These are phyloP conservation scores for Lasiodiplodia sp. DNA, from an alignment of 2,329 filamentous ascomycete genomes.

Conservation along the genomic window DNA sequence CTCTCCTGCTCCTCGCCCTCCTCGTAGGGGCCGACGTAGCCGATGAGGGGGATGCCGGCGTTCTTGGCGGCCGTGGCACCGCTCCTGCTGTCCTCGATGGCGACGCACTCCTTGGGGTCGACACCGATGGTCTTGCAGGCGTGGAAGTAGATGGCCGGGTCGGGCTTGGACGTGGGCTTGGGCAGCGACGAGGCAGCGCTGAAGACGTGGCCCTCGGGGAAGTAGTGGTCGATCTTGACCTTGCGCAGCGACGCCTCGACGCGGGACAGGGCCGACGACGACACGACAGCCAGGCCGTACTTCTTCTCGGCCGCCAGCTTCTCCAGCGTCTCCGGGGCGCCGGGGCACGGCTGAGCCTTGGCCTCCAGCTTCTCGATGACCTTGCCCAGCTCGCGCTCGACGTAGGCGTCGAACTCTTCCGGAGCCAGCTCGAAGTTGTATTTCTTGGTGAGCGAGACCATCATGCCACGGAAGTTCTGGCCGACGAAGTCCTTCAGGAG, in stretches of 20 bases:
- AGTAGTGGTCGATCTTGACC: conserved; percentile 81
- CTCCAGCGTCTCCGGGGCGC: conserved; percentile 72
- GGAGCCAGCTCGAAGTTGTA: conserved; percentile 74
- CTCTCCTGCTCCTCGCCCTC: conserved; percentile 70
- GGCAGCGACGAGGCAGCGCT: conserved; percentile 80
- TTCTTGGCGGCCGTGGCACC: conserved; percentile 79
- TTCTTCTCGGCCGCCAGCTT: conserved; percentile 66
- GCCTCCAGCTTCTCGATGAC: conserved; percentile 82
- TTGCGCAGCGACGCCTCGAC: conserved; percentile 81
- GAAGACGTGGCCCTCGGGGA: conserved; percentile 77
- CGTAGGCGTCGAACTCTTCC: conserved; percentile 76
- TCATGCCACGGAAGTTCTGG: conserved; percentile 94
- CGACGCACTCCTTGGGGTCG: conserved; percentile 74
- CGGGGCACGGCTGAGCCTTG: conserved; percentile 71
- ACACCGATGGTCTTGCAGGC: conserved; percentile 78
- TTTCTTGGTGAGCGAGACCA: conserved; percentile 76
- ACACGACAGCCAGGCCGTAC: conserved; percentile 82
- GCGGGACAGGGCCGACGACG: conserved; percentile 78
- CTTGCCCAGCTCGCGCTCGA: conserved; percentile 78
- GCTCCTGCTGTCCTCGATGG: conserved; percentile 88
- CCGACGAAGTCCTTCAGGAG: conserved; percentile 90
- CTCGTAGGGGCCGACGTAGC: conserved; percentile 82
- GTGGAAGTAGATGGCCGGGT: conserved; percentile 85
- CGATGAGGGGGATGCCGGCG: conserved; percentile 81
- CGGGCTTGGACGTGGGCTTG: conserved; percentile 86